phyloP scores from a whole-genome alignment of 495 filamentous ascomycete genomes.

The Lindgomyces ingoldianus region DNA sequence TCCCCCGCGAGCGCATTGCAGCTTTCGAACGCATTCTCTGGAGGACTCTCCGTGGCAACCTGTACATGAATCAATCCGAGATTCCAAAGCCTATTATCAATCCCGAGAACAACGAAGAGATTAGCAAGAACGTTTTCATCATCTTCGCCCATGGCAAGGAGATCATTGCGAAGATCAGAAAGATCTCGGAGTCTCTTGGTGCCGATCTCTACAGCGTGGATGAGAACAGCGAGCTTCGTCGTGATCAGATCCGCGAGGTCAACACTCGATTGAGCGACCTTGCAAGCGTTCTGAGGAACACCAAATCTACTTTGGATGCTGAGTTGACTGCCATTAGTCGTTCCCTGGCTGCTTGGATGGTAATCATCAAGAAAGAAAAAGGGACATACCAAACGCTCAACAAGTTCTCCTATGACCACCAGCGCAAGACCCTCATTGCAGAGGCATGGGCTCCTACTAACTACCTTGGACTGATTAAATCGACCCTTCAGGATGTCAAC shows the following conservation, averaged over 20 bases:
- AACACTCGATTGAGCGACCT: conserved; percentile 90
- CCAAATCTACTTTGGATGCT: conserved; percentile 90
- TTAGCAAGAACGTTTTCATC: conserved; percentile 97
- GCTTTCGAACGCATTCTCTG: conserved; percentile 97
- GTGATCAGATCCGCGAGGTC: conserved; percentile 95
- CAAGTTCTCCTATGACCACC: conserved; percentile 92
- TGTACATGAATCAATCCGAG: conserved; percentile 99
- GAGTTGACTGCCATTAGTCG: conserved; percentile 91
- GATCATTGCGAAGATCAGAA: conserved; percentile 96
- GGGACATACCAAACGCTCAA: conserved; percentile 96
- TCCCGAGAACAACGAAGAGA: conserved; percentile 82
- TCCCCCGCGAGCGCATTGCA: conserved; percentile 86
- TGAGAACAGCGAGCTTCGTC: conserved; percentile 88
- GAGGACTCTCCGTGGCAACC: conserved; percentile 93
- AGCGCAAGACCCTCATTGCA: conserved; percentile 92
- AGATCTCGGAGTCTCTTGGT: conserved; percentile 95
- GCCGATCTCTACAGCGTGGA: conserved; percentile 95
- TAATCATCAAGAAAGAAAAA: conserved; percentile 97
- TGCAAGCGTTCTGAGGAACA: conserved; percentile 86
- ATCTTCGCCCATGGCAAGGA: conserved; percentile 99
- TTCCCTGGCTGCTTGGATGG: conserved; percentile 90
- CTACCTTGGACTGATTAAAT: conserved; percentile 84
- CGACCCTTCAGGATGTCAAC: conserved; percentile 95
- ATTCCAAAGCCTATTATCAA: conserved; percentile 94
- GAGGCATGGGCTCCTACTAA: conserved; percentile 97